phyloP scores from a whole-genome alignment of 371 early-diverging fungal species.

The Apophysomyces ossiformis region DNA sequence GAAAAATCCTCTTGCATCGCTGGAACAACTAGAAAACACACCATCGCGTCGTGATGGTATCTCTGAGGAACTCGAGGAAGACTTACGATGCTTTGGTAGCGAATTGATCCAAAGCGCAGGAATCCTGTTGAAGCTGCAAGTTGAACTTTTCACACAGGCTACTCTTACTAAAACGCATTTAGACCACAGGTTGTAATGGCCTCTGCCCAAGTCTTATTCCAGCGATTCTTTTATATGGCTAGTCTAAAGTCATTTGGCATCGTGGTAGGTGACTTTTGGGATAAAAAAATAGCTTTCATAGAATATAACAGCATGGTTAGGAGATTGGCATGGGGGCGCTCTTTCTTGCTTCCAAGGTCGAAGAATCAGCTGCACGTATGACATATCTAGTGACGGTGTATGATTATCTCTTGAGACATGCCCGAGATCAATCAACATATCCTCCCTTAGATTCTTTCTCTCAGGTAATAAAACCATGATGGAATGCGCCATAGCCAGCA shows the following conservation, averaged over 20 bases:
- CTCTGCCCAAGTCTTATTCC: slow-evolving; percentile 93
- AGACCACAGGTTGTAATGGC: slow-evolving; percentile 85
- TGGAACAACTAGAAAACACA: slow-evolving; percentile 67
- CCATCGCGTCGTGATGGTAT: slow-evolving; percentile 77
- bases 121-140: slow-evolving; percentile 82
- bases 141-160: neutral
- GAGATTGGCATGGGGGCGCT: slow-evolving; percentile 85
- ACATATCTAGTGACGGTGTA: slow-evolving; percentile 81
- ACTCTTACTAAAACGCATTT: neutral
- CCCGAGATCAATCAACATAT: slow-evolving; percentile 54
- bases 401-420: slow-evolving; percentile 66
- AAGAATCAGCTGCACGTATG: slow-evolving; percentile 81
- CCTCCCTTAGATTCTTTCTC: slow-evolving; percentile 65
- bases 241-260: slow-evolving; percentile 74
- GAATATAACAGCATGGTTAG: slow-evolving; percentile 33
- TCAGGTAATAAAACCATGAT: slow-evolving; percentile 38
- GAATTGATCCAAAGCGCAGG: slow-evolving; percentile 87
- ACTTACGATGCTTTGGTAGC: slow-evolving; percentile 78
- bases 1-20: slow-evolving; percentile 74
- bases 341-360: slow-evolving; percentile 91
- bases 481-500: neutral
- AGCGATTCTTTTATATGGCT: slow-evolving; percentile 88
- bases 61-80: slow-evolving; percentile 68
- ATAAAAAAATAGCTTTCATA: too few relatives aligned
- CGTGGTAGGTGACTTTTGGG: slow-evolving; percentile 51